Base-by-base conservation (phyloP, 2,329 filamentous ascomycete species). In the Tolypocladium ovalisporum region DNA sequence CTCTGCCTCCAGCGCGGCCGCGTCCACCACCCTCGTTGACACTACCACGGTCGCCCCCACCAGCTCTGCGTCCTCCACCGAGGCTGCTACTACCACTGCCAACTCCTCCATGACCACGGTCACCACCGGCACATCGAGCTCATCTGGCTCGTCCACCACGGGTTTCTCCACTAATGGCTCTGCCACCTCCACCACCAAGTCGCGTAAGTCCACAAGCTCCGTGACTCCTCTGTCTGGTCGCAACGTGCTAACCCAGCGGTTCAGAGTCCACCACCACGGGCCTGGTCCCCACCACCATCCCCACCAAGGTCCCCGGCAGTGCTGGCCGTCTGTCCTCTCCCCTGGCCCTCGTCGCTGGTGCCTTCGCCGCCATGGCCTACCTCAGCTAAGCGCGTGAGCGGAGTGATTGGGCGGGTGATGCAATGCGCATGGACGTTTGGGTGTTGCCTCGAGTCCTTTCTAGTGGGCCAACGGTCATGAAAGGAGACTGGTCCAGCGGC, bases 331-430 rank as follows among this genome's bases (percentile, higher is more conserved):
- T 70, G 55, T 65, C 66, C 40, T 68, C 70, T 39, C 67, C 68
- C 36, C 56, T 71, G 57, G 68, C 65, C 52, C 66, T 72, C 29
- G 62, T 71, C 58, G 68, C 66, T 22, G 71, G 66, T 61, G 71
- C 65, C 56, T 63, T 67, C 57, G 67, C 68, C 54, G 71, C 67
- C 61, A 61, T 72, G 58, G 69, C 65, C 57, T 69, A 66, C 63
- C 60, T 73, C 44, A 65, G 65, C 62, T 71, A 68, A 66, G 24
- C n/a, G 29, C 19, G n/a, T 15, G 9, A 13, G 37, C 15, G 58
- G 51, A 35, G 10, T 52, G 15, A 6, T 24, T 19, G 6, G 19
- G 37, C 15, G 8, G 29, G 17, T 19, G 29, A 24, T 44, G 29
- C 44, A 13, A 10, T 52, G 34, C 35, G 10, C 22, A n/a, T 15